These are phyloP conservation scores for Smittium mucronatum DNA, from an alignment of 371 early-diverging fungal species.

Conservation along the genomic window DNA sequence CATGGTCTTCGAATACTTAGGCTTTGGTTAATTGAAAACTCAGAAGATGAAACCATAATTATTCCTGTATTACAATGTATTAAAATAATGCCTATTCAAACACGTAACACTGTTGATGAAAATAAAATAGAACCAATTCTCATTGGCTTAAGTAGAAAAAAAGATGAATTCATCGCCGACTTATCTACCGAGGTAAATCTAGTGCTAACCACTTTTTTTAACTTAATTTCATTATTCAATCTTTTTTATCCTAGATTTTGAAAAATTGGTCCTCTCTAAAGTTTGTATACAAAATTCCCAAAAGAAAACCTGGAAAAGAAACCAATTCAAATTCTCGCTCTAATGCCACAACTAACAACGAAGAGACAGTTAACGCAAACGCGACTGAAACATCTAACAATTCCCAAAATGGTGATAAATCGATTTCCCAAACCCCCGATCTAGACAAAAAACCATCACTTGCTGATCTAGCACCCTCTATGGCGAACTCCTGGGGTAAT, in stretches of 20 bases:
- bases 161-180: conserved; percentile 25
- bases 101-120: conserved; percentile 57
- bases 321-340: neutral
- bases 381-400: too few species aligned
- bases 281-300: conserved; percentile 44
- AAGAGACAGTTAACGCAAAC: neutral
- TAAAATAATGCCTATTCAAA: conserved; percentile 45
- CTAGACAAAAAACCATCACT: too few species aligned
- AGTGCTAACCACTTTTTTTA: neutral
- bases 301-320: conserved; percentile 20
- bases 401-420: too few species aligned
- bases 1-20: conserved; percentile 40
- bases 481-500: too few species aligned
- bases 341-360: neutral
- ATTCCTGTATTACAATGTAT: conserved; percentile 42
- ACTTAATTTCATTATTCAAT: neutral
- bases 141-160: conserved; percentile 19
- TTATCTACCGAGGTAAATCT: conserved; percentile 19
- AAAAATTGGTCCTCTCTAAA: conserved; percentile 34
- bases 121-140: conserved; percentile 21
- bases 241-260: conserved; percentile 24
- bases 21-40: conserved; percentile 38
- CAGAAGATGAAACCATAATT: conserved; percentile 33
- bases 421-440: too few species aligned
- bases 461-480: too few species aligned